These are phyloP conservation scores for Penicillium sp. DNA, from an alignment of 2,329 filamentous ascomycete species.

Conservation along the genomic window DNA sequence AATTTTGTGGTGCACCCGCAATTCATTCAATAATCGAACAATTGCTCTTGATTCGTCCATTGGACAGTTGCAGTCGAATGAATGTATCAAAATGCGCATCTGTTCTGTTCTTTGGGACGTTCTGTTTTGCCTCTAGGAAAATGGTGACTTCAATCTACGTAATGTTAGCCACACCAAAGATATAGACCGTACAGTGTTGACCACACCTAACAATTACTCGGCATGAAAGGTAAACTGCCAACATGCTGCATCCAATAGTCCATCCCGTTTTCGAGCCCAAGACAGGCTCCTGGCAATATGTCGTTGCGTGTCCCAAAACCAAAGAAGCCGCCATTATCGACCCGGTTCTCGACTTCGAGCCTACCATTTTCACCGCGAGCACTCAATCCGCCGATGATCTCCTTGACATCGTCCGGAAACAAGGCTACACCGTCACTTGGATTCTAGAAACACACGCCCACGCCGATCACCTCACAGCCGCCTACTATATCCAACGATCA, in stretches of 20 bases:
- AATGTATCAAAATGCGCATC: too few relatives aligned
- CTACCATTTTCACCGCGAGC: conserved; percentile 35
- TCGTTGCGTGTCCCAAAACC: conserved; percentile 50
- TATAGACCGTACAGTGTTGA: too few relatives aligned
- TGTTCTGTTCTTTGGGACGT: too few relatives aligned
- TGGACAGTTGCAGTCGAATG: too few relatives aligned
- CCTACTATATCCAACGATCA: conserved; percentile 49
- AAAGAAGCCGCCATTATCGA: conserved; percentile 52
- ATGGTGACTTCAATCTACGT: conserved; percentile 12
- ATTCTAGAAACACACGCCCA: conserved; percentile 59
- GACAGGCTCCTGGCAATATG: conserved; percentile 55
- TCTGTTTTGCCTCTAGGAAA: neutral
- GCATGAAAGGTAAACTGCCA: neutral
- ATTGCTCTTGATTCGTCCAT: too few relatives aligned
- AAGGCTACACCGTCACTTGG: conserved; percentile 44
- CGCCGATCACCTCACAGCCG: conserved; percentile 55
- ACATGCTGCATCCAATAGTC: conserved; percentile 31
- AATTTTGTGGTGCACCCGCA: too few relatives aligned
- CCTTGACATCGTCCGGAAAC: conserved; percentile 38
- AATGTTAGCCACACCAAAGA: conserved; percentile 11
- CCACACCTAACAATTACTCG: too few relatives aligned
- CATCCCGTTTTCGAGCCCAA: conserved; percentile 39
- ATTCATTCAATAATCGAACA: too few relatives aligned
- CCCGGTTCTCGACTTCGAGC: conserved; percentile 53
- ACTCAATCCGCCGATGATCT: conserved; percentile 50